phyloP scores from a whole-genome alignment of 305 asterid species.

The Fraxinus paxiana region DNA sequence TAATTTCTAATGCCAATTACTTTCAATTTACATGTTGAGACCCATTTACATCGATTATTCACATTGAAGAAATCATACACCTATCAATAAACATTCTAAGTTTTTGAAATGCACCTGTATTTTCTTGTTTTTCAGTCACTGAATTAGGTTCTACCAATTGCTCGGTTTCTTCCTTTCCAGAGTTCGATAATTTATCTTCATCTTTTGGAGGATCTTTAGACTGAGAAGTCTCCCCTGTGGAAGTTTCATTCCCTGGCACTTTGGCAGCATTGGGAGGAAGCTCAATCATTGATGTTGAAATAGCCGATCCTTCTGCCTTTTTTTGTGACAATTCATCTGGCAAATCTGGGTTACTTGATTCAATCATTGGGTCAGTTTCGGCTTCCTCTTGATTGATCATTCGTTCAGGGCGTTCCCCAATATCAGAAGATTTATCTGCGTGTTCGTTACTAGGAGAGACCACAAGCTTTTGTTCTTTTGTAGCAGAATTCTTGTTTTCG shows the following conservation, averaged over 20 bases:
- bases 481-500: conserved; percentile 30
- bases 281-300: conserved; percentile 42
- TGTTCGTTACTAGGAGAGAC: conserved; percentile 32
- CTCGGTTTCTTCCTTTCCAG: conserved; percentile 49
- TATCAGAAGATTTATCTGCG: conserved; percentile 34
- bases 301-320: conserved; percentile 38
- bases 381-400: conserved; percentile 30
- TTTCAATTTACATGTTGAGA: conserved; percentile 9
- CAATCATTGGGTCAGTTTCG: conserved; percentile 31
- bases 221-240: conserved; percentile 34
- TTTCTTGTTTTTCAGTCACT: conserved; percentile 33
- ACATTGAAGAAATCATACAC: background rate
- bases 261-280: conserved; percentile 46
- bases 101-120: conserved; percentile 39
- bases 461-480: conserved; percentile 37
- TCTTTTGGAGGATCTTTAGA: conserved; percentile 50
- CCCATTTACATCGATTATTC: conserved; percentile 7
- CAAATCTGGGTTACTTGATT: conserved; percentile 36
- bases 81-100: background rate
- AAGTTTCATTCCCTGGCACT: conserved; percentile 49
- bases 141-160: conserved; percentile 35
- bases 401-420: conserved; percentile 37
- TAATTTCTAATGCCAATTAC: background rate
- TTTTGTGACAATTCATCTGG: conserved; percentile 35
- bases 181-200: conserved; percentile 38